Conservation (phyloP, 768 basidiomycete genomes). For the Xanthoconium stramineum region DNA sequence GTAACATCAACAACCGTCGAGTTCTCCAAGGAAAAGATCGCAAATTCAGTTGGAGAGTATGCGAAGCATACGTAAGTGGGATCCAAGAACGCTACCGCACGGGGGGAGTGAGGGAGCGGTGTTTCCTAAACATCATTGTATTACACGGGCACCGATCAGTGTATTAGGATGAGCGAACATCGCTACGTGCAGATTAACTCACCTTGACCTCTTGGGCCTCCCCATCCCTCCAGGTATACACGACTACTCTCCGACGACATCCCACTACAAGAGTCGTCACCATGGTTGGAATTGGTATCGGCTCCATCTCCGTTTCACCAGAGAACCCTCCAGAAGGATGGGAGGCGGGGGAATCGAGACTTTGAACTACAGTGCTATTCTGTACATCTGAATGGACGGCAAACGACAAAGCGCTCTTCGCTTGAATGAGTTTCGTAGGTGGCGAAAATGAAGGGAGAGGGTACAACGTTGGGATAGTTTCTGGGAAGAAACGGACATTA, state of each 20-base stretch:
- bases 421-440: conserved; percentile 67
- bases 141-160: neutral
- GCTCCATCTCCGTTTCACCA: conserved; percentile 10
- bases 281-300: conserved; percentile 55
- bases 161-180: neutral
- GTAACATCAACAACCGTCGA: conserved; percentile 56
- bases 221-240: conserved; percentile 87
- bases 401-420: conserved; percentile 82
- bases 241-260: conserved; percentile 77
- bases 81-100: conserved; percentile 73
- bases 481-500: conserved; percentile 37
- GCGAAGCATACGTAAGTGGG: conserved; percentile 65
- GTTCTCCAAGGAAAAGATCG: conserved; percentile 63
- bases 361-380: conserved; percentile 33
- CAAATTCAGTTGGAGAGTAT: conserved; percentile 66
- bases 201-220: conserved; percentile 73
- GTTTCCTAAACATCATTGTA: conserved; percentile 55
- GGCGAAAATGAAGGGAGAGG: conserved; percentile 72
- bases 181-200: conserved; percentile 9
- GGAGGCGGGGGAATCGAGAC: conserved; percentile 12
- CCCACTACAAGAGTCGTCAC: conserved; percentile 82
- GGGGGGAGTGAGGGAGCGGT: conserved; percentile 83
- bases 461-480: conserved; percentile 69
- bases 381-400: conserved; percentile 64
- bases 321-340: conserved; percentile 7